Base-by-base conservation (phyloP, 2,329 filamentous ascomycete species). In the Ophiobolus disseminans region DNA sequence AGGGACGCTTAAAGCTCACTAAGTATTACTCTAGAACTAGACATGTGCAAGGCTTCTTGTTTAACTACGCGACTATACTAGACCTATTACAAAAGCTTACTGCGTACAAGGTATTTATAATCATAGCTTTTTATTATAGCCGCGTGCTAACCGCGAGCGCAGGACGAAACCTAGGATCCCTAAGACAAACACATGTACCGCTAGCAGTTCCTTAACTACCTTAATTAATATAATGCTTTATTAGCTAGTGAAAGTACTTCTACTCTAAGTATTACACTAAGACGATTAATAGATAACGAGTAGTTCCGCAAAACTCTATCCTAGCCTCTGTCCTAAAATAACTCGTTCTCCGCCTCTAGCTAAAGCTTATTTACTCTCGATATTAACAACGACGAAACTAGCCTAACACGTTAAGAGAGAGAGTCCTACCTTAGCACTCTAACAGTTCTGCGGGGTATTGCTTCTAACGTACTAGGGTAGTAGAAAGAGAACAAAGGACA, bases 11-110 rank as follows among this genome's bases (percentile, higher is more conserved):
- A 38, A 45, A 45, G 17, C 35, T 40, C 38, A 45, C 22, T 32
- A 40, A 45, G 25, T 45, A 45, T 21, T 45, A 45, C 19, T 39
- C 17, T 14, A 45, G 30, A 16, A 45, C 36, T 30, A 22, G 31
- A 9, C 14, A 38, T 31, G 21, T 37, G 41, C 16, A 16, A 3
- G 20, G 41, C 13, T 45, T 26, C 22, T 28, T 37, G 32, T 45
- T 45, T 45, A 45, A 45, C 23, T 45, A 37, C 23, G 23, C 32
- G 26, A 37, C 14, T n/a, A 34, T 34, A 5, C 30, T 34, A 5
- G 14, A 43, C 20, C 26, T 25, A 36, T 35, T 13, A 4, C 31
- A 44, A 26, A 44, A 44, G 21, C 20, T 36, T 23, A 44, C 11
- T 16, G 35, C 19, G 3, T 45, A 45, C 17, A 39, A 45, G 20